Evolutionary conservation across 2,329 filamentous ascomycete genomes (phyloP).

Genomic region (Sporothrix brunneoviolacea): DNA sequence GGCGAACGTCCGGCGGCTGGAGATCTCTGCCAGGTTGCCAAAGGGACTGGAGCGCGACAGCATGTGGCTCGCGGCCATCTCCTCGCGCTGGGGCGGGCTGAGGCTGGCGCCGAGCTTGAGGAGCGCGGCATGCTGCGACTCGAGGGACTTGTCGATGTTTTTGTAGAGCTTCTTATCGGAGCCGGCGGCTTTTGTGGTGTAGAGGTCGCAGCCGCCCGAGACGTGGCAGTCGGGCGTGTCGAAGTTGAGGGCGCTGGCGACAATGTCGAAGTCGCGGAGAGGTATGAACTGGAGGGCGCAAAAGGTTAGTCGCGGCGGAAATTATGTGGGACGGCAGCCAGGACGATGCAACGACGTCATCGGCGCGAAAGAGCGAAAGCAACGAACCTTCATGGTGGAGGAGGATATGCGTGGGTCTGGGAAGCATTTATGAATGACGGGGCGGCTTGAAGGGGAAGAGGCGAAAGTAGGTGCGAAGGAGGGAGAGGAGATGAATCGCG

Average conservation of each 20-base stretch:
- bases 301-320: not conserved
- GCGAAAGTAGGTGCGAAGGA: not conserved
- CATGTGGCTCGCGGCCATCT: constrained; percentile 62
- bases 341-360: constrained; percentile 1
- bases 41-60: constrained; percentile 86
- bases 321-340: not conserved
- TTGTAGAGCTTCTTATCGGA: constrained; percentile 97
- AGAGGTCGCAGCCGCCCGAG: constrained; percentile 88
- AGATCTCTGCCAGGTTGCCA: constrained; percentile 79
- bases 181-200: constrained; percentile 93
- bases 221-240: constrained; percentile 89
- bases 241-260: constrained; percentile 91
- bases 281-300: constrained; percentile 67
- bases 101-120: constrained; percentile 80
- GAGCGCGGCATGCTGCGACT: constrained; percentile 83
- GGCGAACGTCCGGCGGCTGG: constrained; percentile 85
- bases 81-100: constrained; percentile 71
- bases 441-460: not conserved
- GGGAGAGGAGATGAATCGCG: not conserved
- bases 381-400: constrained; percentile 15
- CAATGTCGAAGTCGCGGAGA: constrained; percentile 81
- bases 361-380: not conserved
- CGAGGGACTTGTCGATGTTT: constrained; percentile 84
- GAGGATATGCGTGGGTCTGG: constrained; percentile 10
- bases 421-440: constrained; percentile 3